Percentiles rank a stretch among this genome's conserved stretches.
These are phyloP conservation scores for Dissophora ornata DNA, from an alignment of 192 early-diverging fungal genomes.

Conservation along the genomic window DNA sequence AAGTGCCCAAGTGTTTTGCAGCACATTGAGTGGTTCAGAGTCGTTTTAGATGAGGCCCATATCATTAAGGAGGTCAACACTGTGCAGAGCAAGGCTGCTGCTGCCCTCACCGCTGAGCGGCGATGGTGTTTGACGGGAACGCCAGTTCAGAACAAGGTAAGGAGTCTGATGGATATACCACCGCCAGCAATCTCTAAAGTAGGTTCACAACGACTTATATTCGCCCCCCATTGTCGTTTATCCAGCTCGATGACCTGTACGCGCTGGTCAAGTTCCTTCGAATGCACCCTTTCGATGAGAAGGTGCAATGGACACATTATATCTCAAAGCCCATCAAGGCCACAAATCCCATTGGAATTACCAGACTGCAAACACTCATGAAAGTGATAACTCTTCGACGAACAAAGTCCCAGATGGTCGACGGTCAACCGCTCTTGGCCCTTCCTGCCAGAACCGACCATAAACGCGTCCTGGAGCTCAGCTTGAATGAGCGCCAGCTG, in stretches of 20 bases:
- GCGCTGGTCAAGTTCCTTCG: conserved; percentile 87
- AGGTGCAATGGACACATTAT: conserved; percentile 56
- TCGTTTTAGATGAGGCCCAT: conserved; percentile 96
- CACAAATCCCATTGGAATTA: conserved; percentile 48
- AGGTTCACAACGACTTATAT: not conserved
- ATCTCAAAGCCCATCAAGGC: conserved; percentile 56
- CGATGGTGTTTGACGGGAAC: conserved; percentile 96
- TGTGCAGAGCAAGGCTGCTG: conserved; percentile 77
- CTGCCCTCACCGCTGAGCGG: conserved; percentile 71
- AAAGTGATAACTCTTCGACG: conserved; percentile 84
- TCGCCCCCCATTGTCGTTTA: not conserved
- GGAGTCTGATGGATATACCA: no score
- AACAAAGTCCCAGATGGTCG: conserved; percentile 82
- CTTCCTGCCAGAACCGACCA: conserved; percentile 77
- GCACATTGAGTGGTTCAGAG: conserved; percentile 82
- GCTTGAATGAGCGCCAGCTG: conserved; percentile 71
- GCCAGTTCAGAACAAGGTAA: conserved; percentile 74
- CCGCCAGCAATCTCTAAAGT: no score
- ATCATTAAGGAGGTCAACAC: conserved; percentile 88
- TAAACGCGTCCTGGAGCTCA: conserved; percentile 72
- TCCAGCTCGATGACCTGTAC: conserved; percentile 84
- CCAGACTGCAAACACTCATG: conserved; percentile 74
- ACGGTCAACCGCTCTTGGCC: conserved; percentile 81
- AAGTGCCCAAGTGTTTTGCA: conserved; percentile 58
- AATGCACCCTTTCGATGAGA: conserved; percentile 53